Percentiles rank a stretch among this genome's conserved stretches.
Evolutionary conservation across 164 flowering plant genomes (phyloP).

Genomic region (Chimonanthus praecox): DNA sequence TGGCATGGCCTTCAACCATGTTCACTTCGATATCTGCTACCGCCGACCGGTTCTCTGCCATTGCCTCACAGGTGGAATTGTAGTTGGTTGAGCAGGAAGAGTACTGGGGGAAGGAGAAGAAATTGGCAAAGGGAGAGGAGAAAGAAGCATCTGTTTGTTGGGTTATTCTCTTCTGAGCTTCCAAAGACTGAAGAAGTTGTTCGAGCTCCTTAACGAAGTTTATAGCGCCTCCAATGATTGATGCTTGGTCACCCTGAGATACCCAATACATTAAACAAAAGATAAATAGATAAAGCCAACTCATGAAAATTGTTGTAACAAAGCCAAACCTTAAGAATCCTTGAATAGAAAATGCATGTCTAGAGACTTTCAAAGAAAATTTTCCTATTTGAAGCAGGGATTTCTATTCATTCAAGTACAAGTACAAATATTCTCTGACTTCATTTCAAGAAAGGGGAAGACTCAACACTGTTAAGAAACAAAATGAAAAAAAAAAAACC

Average conservation of each 20-base stretch:
- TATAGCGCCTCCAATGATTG: constrained; percentile 88
- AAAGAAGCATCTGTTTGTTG: constrained; percentile 5
- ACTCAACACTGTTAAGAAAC: too few relatives aligned
- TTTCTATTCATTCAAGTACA: too few relatives aligned
- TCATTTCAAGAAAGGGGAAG: too few relatives aligned
- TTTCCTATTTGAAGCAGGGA: background rate
- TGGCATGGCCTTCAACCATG: constrained; percentile 84
- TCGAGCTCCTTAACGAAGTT: constrained; percentile 88
- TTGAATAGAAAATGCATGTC: background rate
- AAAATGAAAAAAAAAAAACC: too few relatives aligned
- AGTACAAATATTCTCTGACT: too few relatives aligned
- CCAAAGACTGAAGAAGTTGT: constrained; percentile 61
- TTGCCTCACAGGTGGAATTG: constrained; percentile 5
- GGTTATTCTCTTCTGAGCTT: constrained; percentile 29
- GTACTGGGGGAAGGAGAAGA: constrained; percentile 62
- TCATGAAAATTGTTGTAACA: background rate
- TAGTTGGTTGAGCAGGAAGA: constrained; percentile 23
- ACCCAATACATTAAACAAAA: background rate
- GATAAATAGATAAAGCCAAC: background rate
- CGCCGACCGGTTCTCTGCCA: constrained; percentile 20
- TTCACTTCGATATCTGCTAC: constrained; percentile 78
- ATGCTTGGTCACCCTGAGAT: constrained; percentile 86
- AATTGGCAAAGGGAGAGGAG: constrained; percentile 45
- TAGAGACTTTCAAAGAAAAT: background rate
- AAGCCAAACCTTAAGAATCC: background rate